These are phyloP conservation scores for Diversispora epigaea DNA, from an alignment of 192 early-diverging fungal genomes.

Conservation along the genomic window DNA sequence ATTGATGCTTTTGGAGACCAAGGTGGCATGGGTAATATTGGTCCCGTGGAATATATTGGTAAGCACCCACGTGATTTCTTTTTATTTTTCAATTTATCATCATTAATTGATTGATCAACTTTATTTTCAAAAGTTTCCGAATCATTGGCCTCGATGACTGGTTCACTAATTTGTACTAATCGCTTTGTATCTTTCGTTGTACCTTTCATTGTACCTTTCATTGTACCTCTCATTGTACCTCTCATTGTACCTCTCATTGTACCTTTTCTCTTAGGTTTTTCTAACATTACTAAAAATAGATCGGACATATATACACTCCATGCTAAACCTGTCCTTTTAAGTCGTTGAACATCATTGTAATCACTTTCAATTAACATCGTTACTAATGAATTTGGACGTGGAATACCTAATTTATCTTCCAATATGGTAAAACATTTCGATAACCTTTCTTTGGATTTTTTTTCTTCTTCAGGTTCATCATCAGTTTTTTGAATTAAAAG, in stretches of 20 bases:
- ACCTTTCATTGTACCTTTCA: neutral
- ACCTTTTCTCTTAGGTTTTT: neutral
- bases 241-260: neutral
- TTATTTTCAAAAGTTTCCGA: neutral
- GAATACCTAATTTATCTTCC: conserved; percentile 14
- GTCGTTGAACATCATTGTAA: neutral
- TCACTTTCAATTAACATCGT: conserved; percentile 18
- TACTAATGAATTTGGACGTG: neutral
- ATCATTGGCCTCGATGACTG: neutral
- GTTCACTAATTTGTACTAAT: neutral
- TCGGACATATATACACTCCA: conserved; percentile 30
- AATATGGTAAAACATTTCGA: conserved; percentile 14
- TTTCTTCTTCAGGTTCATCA: neutral
- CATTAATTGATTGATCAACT: neutral
- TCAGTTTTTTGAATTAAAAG: neutral
- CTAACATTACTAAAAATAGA: conserved; percentile 11
- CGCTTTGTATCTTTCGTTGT: neutral
- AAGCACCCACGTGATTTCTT: neutral
- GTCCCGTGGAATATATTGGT: neutral
- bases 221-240: too few relatives aligned
- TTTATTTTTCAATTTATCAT: neutral
- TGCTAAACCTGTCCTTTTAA: neutral
- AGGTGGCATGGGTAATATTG: neutral
- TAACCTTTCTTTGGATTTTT: conserved; percentile 19
- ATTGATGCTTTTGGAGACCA: conserved; percentile 17